Conservation (phyloP, 2,329 filamentous ascomycete genomes). For the Aureobasidium sp. region DNA sequence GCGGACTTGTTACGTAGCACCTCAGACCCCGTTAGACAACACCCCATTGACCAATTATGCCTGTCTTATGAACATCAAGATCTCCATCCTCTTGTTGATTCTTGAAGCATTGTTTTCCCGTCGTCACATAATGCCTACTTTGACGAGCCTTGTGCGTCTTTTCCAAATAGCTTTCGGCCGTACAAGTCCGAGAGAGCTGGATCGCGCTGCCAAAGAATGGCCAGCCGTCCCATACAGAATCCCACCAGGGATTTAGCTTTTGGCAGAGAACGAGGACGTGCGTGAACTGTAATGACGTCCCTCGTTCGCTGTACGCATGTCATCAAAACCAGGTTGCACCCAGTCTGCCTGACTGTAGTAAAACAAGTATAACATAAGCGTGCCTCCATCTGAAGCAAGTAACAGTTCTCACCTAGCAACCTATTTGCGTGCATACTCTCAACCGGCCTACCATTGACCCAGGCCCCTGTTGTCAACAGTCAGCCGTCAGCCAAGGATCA, state of each 20-base stretch:
- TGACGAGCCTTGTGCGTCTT: background rate
- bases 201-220: background rate
- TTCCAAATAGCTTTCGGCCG: background rate
- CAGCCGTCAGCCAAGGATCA: background rate
- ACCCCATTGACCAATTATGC: background rate
- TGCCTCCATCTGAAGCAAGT: background rate
- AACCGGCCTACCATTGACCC: background rate
- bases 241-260: background rate
- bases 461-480: background rate
- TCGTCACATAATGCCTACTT: background rate
- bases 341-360: background rate
- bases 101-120: background rate
- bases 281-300: background rate
- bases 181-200: background rate
- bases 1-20: background rate
- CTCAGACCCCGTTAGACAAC: background rate
- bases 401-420: background rate
- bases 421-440: background rate
- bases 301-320: background rate
- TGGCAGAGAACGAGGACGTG: background rate
- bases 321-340: background rate
- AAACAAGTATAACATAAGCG: background rate
- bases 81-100: background rate
- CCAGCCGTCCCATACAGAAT: background rate
- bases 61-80: background rate